phyloP scores from a whole-genome alignment of 441 rosid genomes.

The Croton laevigatus region DNA sequence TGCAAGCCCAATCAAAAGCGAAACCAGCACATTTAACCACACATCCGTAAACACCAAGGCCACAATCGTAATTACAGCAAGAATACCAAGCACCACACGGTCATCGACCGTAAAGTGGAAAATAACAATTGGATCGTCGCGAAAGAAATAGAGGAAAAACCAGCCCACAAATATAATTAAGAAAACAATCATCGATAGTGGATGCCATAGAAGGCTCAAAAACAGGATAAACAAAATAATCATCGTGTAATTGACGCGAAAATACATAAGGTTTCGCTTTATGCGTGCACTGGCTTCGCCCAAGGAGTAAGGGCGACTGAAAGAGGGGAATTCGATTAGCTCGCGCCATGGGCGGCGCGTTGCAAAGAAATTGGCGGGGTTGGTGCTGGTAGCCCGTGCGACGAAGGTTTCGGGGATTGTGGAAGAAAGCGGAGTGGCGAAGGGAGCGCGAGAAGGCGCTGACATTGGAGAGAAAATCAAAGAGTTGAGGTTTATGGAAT shows the following conservation, averaged over 20 bases:
- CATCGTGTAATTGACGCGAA: constrained; percentile 64
- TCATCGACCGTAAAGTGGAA: constrained; percentile 48
- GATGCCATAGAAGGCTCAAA: constrained; percentile 69
- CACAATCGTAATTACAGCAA: constrained; percentile 41
- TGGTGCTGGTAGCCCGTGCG: constrained; percentile 28
- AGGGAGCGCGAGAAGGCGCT: constrained; percentile 22
- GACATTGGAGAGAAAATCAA: constrained; percentile 25
- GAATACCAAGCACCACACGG: constrained; percentile 47
- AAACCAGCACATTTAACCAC: constrained; percentile 60
- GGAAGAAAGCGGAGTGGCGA: constrained; percentile 18
- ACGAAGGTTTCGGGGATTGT: constrained; percentile 22
- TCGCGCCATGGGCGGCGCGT: constrained; percentile 67
- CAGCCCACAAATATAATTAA: constrained; percentile 49
- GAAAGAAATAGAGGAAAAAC: constrained; percentile 63
- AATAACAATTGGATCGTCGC: constrained; percentile 44
- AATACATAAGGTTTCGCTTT: constrained; percentile 47
- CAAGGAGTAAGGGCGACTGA: constrained; percentile 42
- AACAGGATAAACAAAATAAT: constrained; percentile 45
- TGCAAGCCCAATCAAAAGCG: constrained; percentile 42
- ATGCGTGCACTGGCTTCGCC: constrained; percentile 44
- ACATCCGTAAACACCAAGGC: constrained; percentile 50
- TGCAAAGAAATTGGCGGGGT: constrained; percentile 31
- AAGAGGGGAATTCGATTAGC: constrained; percentile 32
- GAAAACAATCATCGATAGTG: constrained; percentile 58
- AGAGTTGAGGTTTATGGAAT: not conserved